Evolutionary conservation across 805 yeast genomes (phyloP).

Genomic region (Candida lessepsii): DNA sequence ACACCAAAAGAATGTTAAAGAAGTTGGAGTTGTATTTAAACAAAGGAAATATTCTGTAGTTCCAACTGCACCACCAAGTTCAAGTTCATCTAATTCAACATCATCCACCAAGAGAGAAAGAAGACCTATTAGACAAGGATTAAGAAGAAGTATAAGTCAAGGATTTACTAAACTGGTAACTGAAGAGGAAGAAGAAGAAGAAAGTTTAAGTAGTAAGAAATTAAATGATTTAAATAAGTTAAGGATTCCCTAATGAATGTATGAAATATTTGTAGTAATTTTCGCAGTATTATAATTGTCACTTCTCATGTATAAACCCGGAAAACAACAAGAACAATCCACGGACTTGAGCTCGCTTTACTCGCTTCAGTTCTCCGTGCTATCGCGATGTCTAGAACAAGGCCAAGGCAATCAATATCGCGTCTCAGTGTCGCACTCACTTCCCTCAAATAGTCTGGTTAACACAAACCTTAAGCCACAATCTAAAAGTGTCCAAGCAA

Average conservation of each 20-base stretch:
- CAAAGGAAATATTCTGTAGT: constrained; percentile 72
- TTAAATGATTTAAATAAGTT: constrained; percentile 29
- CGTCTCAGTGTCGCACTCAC: constrained; percentile 5
- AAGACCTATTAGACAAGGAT: constrained; percentile 1
- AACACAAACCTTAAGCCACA: constrained; percentile 2
- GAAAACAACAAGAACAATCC: too few species aligned
- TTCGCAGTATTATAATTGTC: too few species aligned
- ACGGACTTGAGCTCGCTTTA: too few species aligned
- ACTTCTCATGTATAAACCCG: too few species aligned
- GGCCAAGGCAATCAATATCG: constrained; percentile 2
- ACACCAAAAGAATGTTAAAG: constrained; percentile 59
- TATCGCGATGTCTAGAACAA: constrained; percentile 5
- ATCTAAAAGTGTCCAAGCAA: too few species aligned
- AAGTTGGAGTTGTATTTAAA: constrained; percentile 66
- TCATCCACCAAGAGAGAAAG: background rate
- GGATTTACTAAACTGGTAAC: constrained; percentile 11
- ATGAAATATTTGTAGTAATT: too few species aligned
- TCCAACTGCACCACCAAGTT: constrained; percentile 65
- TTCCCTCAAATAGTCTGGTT: background rate
- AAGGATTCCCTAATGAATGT: constrained; percentile 28
- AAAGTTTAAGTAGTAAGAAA: constrained; percentile 22
- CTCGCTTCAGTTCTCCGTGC: background rate
- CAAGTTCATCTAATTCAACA: background rate
- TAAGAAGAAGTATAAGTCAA: constrained; percentile 17
- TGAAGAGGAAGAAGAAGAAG: constrained; percentile 8